These are phyloP conservation scores for Quillaja saponaria DNA, from an alignment of 306 rosid genomes.

Conservation along the genomic window DNA sequence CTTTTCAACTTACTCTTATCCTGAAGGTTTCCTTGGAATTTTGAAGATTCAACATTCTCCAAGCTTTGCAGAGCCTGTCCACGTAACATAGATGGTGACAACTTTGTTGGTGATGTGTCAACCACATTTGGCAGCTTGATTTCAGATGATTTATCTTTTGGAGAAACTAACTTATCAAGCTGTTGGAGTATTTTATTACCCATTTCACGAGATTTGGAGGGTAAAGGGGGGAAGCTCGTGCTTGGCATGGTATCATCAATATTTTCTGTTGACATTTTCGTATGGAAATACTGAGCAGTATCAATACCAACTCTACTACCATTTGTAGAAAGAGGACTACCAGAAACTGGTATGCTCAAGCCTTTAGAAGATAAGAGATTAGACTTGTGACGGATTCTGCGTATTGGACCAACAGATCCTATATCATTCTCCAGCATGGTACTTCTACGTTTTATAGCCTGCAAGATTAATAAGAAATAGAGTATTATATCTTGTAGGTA, in stretches of 20 bases:
- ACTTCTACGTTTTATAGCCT: slow-evolving; percentile 70
- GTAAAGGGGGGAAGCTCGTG: slow-evolving; percentile 40
- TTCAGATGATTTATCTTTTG: slow-evolving; percentile 63
- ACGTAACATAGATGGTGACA: slow-evolving; percentile 76
- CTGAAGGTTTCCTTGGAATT: slow-evolving; percentile 40
- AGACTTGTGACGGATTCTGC: slow-evolving; percentile 74
- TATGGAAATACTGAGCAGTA: slow-evolving; percentile 36
- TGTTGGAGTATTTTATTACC: slow-evolving; percentile 82
- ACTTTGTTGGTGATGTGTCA: slow-evolving; percentile 59
- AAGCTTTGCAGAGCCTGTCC: slow-evolving; percentile 87
- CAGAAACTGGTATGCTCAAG: slow-evolving; percentile 50
- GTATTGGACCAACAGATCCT: slow-evolving; percentile 81
- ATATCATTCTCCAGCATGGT: slow-evolving; percentile 70
- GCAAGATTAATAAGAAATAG: not conserved
- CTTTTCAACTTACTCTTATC: slow-evolving; percentile 31
- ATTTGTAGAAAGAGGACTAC: slow-evolving; percentile 41
- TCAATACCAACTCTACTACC: slow-evolving; percentile 42
- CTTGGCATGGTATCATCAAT: slow-evolving; percentile 41
- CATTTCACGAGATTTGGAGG: slow-evolving; percentile 74
- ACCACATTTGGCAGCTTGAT: slow-evolving; percentile 38
- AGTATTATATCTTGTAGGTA: slow-evolving; percentile 11
- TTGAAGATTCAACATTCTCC: slow-evolving; percentile 73
- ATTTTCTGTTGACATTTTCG: slow-evolving; percentile 46
- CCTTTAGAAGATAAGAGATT: slow-evolving; percentile 66
- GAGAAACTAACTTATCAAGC: slow-evolving; percentile 73